These are phyloP conservation scores for Agrocybe praecox DNA, from an alignment of 768 basidiomycete genomes.

Conservation along the genomic window DNA sequence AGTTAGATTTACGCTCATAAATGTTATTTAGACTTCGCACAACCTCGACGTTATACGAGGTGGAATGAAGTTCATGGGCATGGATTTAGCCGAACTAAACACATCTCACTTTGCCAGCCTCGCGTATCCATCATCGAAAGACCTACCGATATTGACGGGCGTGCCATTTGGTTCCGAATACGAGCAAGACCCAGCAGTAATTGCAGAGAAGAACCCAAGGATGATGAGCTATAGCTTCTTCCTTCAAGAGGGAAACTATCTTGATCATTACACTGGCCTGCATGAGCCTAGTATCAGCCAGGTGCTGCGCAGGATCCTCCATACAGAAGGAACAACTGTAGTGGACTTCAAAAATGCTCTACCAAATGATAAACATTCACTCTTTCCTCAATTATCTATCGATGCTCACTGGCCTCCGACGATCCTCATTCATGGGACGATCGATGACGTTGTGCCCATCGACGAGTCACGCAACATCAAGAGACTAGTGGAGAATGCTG, in stretches of 20 bases:
- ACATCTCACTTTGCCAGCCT: not conserved
- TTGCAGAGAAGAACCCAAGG: constrained; percentile 54
- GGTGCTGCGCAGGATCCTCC: constrained; percentile 33
- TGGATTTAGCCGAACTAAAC: constrained; percentile 40
- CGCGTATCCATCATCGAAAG: not conserved
- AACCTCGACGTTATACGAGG: constrained; percentile 52
- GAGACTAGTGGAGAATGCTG: constrained; percentile 32
- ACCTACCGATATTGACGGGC: not conserved
- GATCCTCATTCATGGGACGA: constrained; percentile 50
- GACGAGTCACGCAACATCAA: constrained; percentile 42
- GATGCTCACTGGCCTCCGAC: constrained; percentile 45
- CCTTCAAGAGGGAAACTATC: constrained; percentile 57
- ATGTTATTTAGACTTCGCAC: constrained; percentile 35
- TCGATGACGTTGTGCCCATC: constrained; percentile 46
- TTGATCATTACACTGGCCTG: constrained; percentile 64
- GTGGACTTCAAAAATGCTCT: constrained; percentile 23
- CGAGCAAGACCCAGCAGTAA: not conserved
- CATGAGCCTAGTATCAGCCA: constrained; percentile 49
- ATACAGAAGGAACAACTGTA: not conserved
- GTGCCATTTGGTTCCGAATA: not conserved
- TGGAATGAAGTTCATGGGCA: constrained; percentile 28
- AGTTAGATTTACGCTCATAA: not conserved
- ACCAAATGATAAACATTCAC: constrained; percentile 29
- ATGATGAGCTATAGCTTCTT: constrained; percentile 59
- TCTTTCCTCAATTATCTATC: constrained; percentile 52